These are phyloP conservation scores for Tetradesmus obliquus DNA, from an alignment of 139 green algal species.

Conservation along the genomic window DNA sequence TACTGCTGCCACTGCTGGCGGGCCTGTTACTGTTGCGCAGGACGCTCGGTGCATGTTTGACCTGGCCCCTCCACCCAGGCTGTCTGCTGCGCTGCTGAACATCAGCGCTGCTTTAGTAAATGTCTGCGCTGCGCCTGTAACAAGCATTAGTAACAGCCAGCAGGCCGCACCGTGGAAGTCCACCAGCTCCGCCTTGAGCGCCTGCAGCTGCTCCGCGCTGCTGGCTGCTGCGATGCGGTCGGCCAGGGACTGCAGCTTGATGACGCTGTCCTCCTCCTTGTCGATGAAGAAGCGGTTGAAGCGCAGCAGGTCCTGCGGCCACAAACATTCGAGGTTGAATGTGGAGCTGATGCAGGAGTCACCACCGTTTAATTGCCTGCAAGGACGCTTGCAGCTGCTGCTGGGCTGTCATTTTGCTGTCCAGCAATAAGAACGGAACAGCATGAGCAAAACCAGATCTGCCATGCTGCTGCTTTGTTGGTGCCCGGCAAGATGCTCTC, in stretches of 20 bases:
- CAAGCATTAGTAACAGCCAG: background rate
- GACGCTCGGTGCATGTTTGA: no score
- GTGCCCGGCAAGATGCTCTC: background rate
- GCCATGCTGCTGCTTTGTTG: background rate
- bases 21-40: background rate
- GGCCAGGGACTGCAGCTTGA: conserved; percentile 66
- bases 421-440: no score
- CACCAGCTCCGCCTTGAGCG: conserved; percentile 44
- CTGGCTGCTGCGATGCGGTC: conserved; percentile 47
- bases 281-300: conserved; percentile 87
- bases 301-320: conserved; percentile 57
- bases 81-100: background rate
- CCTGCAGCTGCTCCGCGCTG: background rate
- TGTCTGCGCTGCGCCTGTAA: background rate
- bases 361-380: no score
- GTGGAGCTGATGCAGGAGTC: background rate
- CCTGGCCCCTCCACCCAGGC: background rate
- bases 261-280: conserved; percentile 85
- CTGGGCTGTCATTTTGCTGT: no score
- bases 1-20: background rate
- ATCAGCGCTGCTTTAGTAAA: background rate
- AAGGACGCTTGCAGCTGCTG: no score
- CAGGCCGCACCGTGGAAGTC: conserved; percentile 46
- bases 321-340: background rate
- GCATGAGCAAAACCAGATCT: background rate